These are phyloP conservation scores for Fusarium torreyae DNA, from an alignment of 2,329 filamentous ascomycete genomes.

Conservation along the genomic window DNA sequence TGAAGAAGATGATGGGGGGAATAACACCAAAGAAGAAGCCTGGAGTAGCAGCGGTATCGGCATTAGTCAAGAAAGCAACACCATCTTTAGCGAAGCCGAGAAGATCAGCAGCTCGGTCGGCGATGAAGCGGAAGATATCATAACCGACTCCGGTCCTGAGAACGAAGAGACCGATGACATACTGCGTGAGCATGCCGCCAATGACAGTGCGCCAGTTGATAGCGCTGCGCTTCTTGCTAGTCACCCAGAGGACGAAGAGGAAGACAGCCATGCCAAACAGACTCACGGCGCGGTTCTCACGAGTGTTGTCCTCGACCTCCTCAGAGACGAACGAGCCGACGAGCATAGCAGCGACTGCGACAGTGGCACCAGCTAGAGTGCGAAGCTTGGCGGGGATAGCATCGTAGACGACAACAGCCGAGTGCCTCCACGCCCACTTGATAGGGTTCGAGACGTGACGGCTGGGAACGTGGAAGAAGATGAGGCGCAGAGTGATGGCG, in stretches of 20 bases:
- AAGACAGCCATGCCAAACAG: constrained; percentile 84
- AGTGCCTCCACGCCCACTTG: constrained; percentile 77
- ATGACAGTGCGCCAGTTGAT: constrained; percentile 86
- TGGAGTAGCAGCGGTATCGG: constrained; percentile 60
- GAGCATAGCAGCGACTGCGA: constrained; percentile 81
- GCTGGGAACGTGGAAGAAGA: constrained; percentile 81
- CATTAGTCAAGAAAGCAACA: constrained; percentile 74
- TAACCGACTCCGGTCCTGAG: constrained; percentile 84
- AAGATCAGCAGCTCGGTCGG: constrained; percentile 78
- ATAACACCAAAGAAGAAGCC: constrained; percentile 86
- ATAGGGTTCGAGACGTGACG: constrained; percentile 76
- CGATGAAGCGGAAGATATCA: constrained; percentile 94
- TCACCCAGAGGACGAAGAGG: constrained; percentile 75
- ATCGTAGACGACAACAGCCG: constrained; percentile 70
- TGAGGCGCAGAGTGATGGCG: constrained; percentile 77
- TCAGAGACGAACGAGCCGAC: constrained; percentile 82
- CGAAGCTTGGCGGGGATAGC: constrained; percentile 78
- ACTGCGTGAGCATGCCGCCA: constrained; percentile 90
- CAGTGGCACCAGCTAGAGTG: constrained; percentile 71
- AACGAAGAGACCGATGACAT: constrained; percentile 90
- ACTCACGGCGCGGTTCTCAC: constrained; percentile 84
- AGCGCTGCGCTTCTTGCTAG: constrained; percentile 76
- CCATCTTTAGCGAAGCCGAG: constrained; percentile 83
- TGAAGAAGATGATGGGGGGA: constrained; percentile 97
- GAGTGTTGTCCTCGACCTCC: constrained; percentile 82